These are phyloP conservation scores for Lipomyces mesembrius DNA, from an alignment of 805 yeast species.

Conservation along the genomic window DNA sequence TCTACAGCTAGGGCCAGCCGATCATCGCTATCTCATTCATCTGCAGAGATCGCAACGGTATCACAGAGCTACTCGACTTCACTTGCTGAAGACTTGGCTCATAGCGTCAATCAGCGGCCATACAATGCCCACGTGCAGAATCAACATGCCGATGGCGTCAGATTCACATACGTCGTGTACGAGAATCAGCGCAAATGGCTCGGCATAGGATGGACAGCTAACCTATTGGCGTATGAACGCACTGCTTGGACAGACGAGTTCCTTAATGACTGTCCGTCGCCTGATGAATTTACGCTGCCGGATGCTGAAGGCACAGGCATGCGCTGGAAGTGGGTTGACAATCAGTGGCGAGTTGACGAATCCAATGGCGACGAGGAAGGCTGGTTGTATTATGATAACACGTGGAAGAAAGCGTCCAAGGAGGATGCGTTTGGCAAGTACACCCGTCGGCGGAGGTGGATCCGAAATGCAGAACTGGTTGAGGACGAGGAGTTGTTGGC, in stretches of 20 bases:
- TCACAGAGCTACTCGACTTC: slow-evolving; percentile 25
- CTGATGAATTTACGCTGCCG: slow-evolving; percentile 80
- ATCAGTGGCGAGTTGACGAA: slow-evolving; percentile 86
- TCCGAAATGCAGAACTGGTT: slow-evolving; percentile 87
- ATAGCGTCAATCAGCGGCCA: background rate
- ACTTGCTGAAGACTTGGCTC: slow-evolving; percentile 13
- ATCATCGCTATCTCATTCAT: slow-evolving; percentile 8
- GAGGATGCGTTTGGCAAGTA: slow-evolving; percentile 88
- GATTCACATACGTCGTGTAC: slow-evolving; percentile 88
- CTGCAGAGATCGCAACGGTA: slow-evolving; percentile 1
- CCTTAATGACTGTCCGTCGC: slow-evolving; percentile 78
- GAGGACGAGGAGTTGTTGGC: slow-evolving; percentile 32
- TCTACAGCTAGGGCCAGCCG: background rate
- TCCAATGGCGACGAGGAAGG: slow-evolving; percentile 61
- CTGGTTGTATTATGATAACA: slow-evolving; percentile 84
- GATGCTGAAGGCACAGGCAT: slow-evolving; percentile 69
- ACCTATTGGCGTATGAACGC: slow-evolving; percentile 87
- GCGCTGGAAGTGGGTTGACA: slow-evolving; percentile 94
- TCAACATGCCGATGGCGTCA: slow-evolving; percentile 52
- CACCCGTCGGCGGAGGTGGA: slow-evolving; percentile 94
- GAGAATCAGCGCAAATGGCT: slow-evolving; percentile 98
- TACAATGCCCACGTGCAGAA: slow-evolving; percentile 23
- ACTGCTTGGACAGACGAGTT: slow-evolving; percentile 98
- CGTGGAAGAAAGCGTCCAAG: slow-evolving; percentile 89
- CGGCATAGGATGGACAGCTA: slow-evolving; percentile 97